phyloP scores from a whole-genome alignment of 257 asterid species.

The Penstemon newberryi region DNA sequence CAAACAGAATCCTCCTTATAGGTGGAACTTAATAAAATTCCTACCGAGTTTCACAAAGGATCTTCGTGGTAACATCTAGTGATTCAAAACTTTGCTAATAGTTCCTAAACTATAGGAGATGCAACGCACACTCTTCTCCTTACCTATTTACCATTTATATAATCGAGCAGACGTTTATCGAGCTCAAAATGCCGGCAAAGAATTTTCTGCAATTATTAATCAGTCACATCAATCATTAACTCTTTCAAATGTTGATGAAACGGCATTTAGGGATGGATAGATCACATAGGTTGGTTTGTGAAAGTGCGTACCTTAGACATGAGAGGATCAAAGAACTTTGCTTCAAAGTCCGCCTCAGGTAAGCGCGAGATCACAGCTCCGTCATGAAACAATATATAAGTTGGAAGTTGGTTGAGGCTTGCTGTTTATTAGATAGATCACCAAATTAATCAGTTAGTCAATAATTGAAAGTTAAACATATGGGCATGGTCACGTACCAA shows the following conservation, averaged over 20 bases:
- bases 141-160: constrained; percentile 75
- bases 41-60: neutral
- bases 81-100: neutral
- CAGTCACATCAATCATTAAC: too few species aligned
- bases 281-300: neutral
- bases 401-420: constrained; percentile 78
- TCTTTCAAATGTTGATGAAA: neutral
- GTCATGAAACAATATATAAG: constrained; percentile 66
- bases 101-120: constrained; percentile 2
- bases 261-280: neutral
- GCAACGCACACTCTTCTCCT: constrained; percentile 17
- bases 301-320: constrained; percentile 78
- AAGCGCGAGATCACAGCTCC: constrained; percentile 61
- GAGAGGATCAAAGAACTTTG: constrained; percentile 53
- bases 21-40: neutral
- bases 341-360: constrained; percentile 62
- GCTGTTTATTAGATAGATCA: constrained; percentile 40
- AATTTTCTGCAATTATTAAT: constrained; percentile 55
- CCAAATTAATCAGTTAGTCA: constrained; percentile 28
- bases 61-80: neutral
- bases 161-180: constrained; percentile 76
- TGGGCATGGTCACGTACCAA: constrained; percentile 44
- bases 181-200: constrained; percentile 91
- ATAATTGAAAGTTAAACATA: neutral
- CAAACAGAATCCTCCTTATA: neutral